These are phyloP conservation scores for Fusarium newnesense DNA, from an alignment of 2,329 filamentous ascomycete species.

Conservation along the genomic window DNA sequence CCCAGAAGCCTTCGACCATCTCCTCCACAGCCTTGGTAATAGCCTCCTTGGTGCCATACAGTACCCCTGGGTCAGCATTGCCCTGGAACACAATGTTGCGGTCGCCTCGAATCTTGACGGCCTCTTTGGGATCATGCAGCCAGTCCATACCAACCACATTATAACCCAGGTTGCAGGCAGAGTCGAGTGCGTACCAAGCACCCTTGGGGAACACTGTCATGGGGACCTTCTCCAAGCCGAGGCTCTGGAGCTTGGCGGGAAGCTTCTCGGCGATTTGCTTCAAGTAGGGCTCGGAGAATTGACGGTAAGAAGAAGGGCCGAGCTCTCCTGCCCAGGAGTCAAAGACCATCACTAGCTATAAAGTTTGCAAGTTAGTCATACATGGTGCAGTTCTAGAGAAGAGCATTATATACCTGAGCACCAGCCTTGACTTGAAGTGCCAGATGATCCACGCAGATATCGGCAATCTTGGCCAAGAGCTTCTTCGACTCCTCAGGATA, in stretches of 20 bases:
- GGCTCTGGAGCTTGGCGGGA: constrained; percentile 76
- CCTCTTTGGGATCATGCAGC: constrained; percentile 88
- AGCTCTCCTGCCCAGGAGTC: constrained; percentile 98
- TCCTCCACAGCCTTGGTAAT: constrained; percentile 85
- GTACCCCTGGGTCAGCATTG: constrained; percentile 92
- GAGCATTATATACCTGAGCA: constrained; percentile 71
- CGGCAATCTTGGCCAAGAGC: constrained; percentile 89
- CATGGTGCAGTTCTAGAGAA: background rate
- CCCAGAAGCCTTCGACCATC: constrained; percentile 88
- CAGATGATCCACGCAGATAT: constrained; percentile 94
- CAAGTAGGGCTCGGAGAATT: constrained; percentile 88
- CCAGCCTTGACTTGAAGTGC: constrained; percentile 92
- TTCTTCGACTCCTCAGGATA: constrained; percentile 83
- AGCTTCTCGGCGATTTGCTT: constrained; percentile 84
- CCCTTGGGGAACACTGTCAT: constrained; percentile 99
- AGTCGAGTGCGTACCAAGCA: constrained; percentile 92
- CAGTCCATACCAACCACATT: constrained; percentile 95
- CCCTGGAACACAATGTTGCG: constrained; percentile 85
- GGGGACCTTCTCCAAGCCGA: constrained; percentile 82
- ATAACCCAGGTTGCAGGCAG: constrained; percentile 88
- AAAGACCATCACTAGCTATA: constrained; percentile 89
- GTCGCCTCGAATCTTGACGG: constrained; percentile 80
- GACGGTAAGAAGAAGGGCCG: constrained; percentile 82
- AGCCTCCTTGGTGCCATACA: constrained; percentile 84
- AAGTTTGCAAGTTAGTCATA: background rate